These are phyloP conservation scores for Fusarium sp. DNA, from an alignment of 2,329 filamentous ascomycete species.

Conservation along the genomic window DNA sequence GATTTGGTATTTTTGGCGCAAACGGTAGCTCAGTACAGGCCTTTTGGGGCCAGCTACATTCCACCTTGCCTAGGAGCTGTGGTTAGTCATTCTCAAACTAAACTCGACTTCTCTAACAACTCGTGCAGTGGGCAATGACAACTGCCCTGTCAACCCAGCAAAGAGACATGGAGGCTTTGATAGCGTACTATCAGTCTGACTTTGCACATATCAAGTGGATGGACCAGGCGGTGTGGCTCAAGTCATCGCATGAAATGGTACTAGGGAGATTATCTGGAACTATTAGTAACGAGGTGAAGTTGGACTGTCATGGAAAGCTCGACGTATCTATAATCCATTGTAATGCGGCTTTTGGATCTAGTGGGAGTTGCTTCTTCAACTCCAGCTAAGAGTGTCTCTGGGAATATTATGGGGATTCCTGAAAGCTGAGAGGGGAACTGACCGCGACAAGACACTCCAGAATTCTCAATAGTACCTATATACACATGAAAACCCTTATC, in stretches of 20 bases:
- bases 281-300: not conserved
- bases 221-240: not conserved
- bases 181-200: slow-evolving; percentile 13
- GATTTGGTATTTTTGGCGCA: not conserved
- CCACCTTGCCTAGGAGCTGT: not conserved
- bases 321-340: not conserved
- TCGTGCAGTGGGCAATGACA: not conserved
- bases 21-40: not conserved
- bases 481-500: too few relatives aligned
- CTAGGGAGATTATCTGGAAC: not conserved
- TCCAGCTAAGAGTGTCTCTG: not conserved
- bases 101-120: fast-evolving
- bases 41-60: slow-evolving; percentile 4
- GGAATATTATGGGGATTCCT: too few relatives aligned
- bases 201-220: slow-evolving; percentile 6
- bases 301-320: not conserved
- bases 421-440: too few relatives aligned
- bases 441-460: too few relatives aligned
- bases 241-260: not conserved
- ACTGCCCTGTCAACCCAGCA: not conserved
- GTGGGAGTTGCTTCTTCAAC: not conserved
- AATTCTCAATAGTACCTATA: too few relatives aligned
- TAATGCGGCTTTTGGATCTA: not conserved
- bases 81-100: not conserved
- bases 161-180: not conserved